Base-by-base conservation (phyloP, 192 early-diverging fungal genomes). In the Thamnidium elegans region DNA sequence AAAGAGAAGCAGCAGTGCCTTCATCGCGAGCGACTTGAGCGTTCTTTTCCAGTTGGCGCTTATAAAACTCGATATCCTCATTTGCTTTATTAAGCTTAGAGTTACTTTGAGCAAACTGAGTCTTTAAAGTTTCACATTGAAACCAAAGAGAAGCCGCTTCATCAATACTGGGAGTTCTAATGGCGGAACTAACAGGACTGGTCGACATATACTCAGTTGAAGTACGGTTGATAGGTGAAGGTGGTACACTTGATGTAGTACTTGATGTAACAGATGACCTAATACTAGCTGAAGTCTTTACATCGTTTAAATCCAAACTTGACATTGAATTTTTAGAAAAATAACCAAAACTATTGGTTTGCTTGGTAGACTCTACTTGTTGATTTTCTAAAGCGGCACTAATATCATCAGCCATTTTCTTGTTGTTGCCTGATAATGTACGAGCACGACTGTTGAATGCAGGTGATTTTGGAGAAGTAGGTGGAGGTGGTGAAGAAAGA, bases 91-190 rank as follows among this genome's bases (percentile, higher is more conserved):
- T 20, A 8, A 59, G 15, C 9, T 36, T 31, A 7, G 58, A 19
- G 9, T 43, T 20, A 3, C 43, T 42, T 21, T 59, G 58, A 20
- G 58, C 58, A 59, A 39, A 45, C 15, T 59, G 36, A 21, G 58
- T 59, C 19, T 59, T 59, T 5, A 59, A 19, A 14, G 58, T 8
- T 21, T 59, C 58, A 14, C 21, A 39, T 23, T 59, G 58, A 36
- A 59, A 59, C 58, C 58, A 59, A 14, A 59, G 43, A n/a, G 58
- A 39, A 44, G 58, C 58, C 1, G 58, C 43, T 23, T 39, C 43
- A 59, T 45, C 58, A 10, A 39, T 39, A 39, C 36, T 39, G 9
- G 36, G 36, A 9, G 36, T 39, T 39, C 9, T 39, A 3, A 4
- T 10, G 9, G 36, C 4, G 36, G 36, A n/a, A n/a, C n/a, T n/a